A percentile compares a stretch with the other conserved stretches of the same genome.
Evolutionary conservation across 1,284 basidiomycete genomes (phyloP).

Genomic region (Cystobasidiaceae sp.): DNA sequence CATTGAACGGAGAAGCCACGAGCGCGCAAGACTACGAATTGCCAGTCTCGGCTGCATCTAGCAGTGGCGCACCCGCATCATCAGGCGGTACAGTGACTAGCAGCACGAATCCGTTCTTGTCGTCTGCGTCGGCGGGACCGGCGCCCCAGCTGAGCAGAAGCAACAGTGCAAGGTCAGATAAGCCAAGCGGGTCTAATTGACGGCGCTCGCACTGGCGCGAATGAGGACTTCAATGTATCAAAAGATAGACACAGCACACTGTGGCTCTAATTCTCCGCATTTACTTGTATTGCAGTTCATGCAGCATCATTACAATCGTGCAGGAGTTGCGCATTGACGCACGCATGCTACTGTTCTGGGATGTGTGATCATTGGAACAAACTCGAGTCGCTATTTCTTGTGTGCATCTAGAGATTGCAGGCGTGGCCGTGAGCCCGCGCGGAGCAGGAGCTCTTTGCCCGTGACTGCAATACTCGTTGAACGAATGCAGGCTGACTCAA

Average conservation of each 20-base stretch:
- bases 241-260: no score
- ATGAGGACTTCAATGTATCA: no score
- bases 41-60: background rate
- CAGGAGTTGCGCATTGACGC: no score
- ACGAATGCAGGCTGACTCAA: constrained; percentile 1
- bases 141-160: background rate
- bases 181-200: no score
- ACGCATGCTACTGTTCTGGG: background rate
- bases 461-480: background rate
- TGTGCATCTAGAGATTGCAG: background rate
- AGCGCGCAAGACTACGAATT: constrained; percentile 4
- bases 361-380: constrained; percentile 26
- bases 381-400: constrained; percentile 2
- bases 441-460: background rate
- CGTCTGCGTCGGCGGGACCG: no score
- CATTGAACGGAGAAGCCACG: constrained; percentile 1
- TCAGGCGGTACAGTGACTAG: background rate
- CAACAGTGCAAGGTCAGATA: background rate
- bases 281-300: no score
- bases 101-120: constrained; percentile 8
- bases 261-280: no score
- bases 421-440: no score
- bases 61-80: background rate
- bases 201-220: no score
- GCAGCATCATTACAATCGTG: no score